Base-by-base conservation (phyloP, 1,284 basidiomycete species). In the Cystobasidium sp. region DNA sequence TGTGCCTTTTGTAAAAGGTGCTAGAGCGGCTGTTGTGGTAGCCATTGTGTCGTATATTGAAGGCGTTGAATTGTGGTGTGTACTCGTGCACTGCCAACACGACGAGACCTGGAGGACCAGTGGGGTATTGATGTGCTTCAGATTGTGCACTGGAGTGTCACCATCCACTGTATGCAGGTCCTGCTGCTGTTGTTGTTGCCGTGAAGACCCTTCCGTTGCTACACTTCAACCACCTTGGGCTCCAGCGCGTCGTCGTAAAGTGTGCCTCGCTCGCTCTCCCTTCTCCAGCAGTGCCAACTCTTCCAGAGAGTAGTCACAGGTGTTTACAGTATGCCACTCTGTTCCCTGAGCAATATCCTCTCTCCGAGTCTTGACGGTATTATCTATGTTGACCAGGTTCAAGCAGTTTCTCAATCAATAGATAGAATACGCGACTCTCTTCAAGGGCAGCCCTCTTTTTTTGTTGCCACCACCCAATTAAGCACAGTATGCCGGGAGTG, bases 1-100 rank as follows among this genome's bases (percentile, higher is more conserved):
- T 37, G 55, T 66, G n/a, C 70, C 70, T 41, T 66, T 65, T 5
- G 62, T 73, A 46, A 56, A 73, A 39, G 70, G 52, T 31, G 62
- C 46, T 41, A 73, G 63, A 12, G 63, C 63, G 39, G 68, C 55
- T 56, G 64, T 52, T 43, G 47, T 59, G 43, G 68, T 61, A 22
- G 68, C 64, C 64, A 66, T 66, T 41, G 39, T 47, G 64, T n/a
- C 6, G 10, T 31, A 59, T 43, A 12, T 31, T 9, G 6, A 6
- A 18, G 56, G 6, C 31, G 56, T 41, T 39, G 55, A 12, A 8
- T 18, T 59, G 20, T 31, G 20, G 31, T 37, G 10, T 31, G 14
- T 9, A 41, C 56, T 18, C 10, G 53, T 20, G 39, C 6, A 16
- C 7, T 39, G 41, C 39, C 12, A 6, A 39, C 56, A 43, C 56